Conservation (phyloP, 331 rosid species). For the Rosa hybrid region DNA sequence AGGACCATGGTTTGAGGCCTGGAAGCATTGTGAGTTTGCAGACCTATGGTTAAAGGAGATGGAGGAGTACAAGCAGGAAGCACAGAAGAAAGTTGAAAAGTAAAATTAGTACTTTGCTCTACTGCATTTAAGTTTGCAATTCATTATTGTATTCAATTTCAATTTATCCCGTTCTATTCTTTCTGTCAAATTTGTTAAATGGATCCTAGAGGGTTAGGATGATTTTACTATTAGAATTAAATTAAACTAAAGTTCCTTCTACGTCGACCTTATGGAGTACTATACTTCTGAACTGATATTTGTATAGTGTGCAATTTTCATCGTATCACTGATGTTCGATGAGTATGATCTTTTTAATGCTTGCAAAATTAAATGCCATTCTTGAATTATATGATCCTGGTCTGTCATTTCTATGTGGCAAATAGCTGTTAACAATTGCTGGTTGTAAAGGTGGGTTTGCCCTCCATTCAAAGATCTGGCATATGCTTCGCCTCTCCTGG, state of each 20-base stretch:
- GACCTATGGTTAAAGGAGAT: conserved; percentile 72
- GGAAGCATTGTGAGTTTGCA: conserved; percentile 85
- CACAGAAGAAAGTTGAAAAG: conserved; percentile 34
- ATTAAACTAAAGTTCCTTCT: background rate
- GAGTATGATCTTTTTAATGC: background rate
- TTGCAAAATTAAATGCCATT: background rate
- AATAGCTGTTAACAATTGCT: background rate
- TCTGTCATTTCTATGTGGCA: background rate
- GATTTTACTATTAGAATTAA: background rate
- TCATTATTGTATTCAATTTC: conserved; percentile 1
- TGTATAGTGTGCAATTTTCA: background rate
- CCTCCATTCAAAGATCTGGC: background rate
- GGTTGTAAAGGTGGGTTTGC: background rate
- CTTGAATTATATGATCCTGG: background rate
- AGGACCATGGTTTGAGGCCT: conserved; percentile 91
- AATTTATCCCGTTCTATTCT: conserved; percentile 8
- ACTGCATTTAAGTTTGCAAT: background rate
- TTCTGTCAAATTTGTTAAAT: conserved; percentile 6
- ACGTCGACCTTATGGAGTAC: background rate
- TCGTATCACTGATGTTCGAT: background rate
- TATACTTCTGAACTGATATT: background rate
- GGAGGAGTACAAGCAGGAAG: conserved; percentile 52
- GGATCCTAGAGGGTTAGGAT: conserved; percentile 14
- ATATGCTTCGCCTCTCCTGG: background rate
- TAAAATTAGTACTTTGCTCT: background rate